Conservation (phyloP, 2,329 filamentous ascomycete genomes). For the Ascochyta viciae-villosae region DNA sequence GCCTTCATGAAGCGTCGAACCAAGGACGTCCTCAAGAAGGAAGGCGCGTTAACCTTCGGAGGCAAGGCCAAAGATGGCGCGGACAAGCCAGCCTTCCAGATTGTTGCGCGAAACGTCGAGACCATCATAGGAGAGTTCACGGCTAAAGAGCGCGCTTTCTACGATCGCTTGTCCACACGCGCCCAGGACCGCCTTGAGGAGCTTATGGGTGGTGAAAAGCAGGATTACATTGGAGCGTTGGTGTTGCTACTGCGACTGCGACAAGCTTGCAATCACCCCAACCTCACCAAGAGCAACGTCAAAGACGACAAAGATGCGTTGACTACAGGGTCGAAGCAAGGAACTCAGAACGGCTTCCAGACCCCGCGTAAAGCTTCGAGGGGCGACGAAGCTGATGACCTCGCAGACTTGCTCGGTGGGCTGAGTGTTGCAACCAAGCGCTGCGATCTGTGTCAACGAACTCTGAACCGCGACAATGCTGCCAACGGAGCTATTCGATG, state of each 20-base stretch:
- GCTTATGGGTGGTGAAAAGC: constrained; percentile 81
- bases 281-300: constrained; percentile 83
- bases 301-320: constrained; percentile 88
- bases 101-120: constrained; percentile 88
- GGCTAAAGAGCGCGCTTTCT: constrained; percentile 82
- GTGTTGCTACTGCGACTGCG: constrained; percentile 88
- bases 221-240: constrained; percentile 93
- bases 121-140: constrained; percentile 80
- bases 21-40: constrained; percentile 93
- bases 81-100: constrained; percentile 76
- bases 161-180: constrained; percentile 80
- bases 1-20: constrained; percentile 99
- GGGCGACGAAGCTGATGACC: constrained; percentile 75
- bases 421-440: constrained; percentile 79
- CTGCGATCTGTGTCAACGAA: constrained; percentile 82
- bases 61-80: constrained; percentile 67
- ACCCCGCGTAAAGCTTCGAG: constrained; percentile 52
- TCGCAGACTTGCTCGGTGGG: constrained; percentile 86
- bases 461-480: constrained; percentile 66
- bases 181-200: constrained; percentile 85
- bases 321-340: constrained; percentile 63
- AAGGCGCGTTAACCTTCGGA: constrained; percentile 79
- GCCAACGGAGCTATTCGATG: constrained; percentile 67
- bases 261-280: constrained; percentile 94
- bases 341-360: constrained; percentile 44